Base-by-base conservation (phyloP, 140 eudicot species). In the Bidens hawaiensis region DNA sequence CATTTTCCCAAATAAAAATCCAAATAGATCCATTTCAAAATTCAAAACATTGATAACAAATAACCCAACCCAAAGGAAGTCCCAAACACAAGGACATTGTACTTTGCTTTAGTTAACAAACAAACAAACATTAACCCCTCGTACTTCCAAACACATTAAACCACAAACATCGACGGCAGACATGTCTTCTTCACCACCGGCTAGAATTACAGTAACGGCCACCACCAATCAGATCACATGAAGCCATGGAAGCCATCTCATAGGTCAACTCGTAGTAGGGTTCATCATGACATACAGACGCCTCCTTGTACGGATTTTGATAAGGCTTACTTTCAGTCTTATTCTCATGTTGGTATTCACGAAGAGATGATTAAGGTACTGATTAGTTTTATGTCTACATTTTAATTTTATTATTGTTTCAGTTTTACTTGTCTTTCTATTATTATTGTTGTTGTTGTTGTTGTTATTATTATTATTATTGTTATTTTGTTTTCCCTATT, bases 311-410 rank as follows among this genome's bases (percentile, higher is more conserved):
- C 99, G 64, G 90, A 88, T 36, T 93, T 82, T 22, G 99, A 93
- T 38, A 79, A 76, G 64, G 99, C 99, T 7, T 93, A 93, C 57
- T 88, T 93, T 52, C 82, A 93, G 38, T 88, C 99, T 5, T 93
- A 93, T 57, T 76, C 96, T 62, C 96, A 93, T 64, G 84, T 93
- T 49, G 96, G 99, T 48, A 93, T 93, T 55, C 99, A 93, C 54
- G 96, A 88, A 76, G 99, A 93, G 62, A 93, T 93, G 99, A 93
- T 88, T 64, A 93, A 88, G 99, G 99, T 90, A 60, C n/a, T n/a
- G n/a, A n/a, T n/a, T n/a, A n/a, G n/a, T n/a, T n/a, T n/a, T n/a
- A n/a, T 11, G 3, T 38, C 13, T 12, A 38, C 45, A 38, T 8
- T 0, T 5, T 28, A 5, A n/a, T 28, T 2, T 28, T 28, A 28